A percentile compares a stretch with the other conserved stretches of the same genome.
phyloP scores from a whole-genome alignment of 208 protist genomes.

The Acanthamoeba lenticulata region DNA sequence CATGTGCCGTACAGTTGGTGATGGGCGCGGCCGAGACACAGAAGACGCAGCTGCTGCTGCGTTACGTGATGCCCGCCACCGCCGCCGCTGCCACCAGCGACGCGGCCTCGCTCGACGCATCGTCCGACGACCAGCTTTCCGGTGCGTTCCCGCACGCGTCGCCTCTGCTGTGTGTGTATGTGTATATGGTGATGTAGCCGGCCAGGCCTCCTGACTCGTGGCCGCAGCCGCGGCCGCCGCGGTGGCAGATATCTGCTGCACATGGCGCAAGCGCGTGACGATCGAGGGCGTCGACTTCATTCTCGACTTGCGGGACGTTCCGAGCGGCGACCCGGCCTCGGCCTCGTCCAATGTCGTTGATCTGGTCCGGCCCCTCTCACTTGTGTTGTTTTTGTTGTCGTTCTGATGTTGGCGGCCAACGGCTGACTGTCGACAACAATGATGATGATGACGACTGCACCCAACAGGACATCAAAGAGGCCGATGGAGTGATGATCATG shows the following conservation, averaged over 20 bases:
- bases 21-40: constrained; percentile 8
- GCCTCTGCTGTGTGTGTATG: too few species aligned
- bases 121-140: neutral
- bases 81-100: neutral
- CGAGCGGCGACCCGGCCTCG: neutral
- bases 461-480: constrained; percentile 28
- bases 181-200: too few species aligned
- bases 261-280: constrained; percentile 2
- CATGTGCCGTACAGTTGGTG: neutral
- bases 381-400: neutral
- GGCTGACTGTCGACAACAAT: neutral
- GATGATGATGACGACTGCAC: neutral
- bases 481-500: constrained; percentile 56
- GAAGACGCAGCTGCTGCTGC: constrained; percentile 12
- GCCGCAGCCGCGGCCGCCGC: too few species aligned
- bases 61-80: neutral
- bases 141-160: neutral
- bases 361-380: neutral
- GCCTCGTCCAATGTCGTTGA: neutral
- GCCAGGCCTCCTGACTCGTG: too few species aligned
- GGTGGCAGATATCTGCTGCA: constrained; percentile 32
- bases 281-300: constrained; percentile 35
- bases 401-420: neutral
- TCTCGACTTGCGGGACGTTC: constrained; percentile 4
- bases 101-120: neutral